These are phyloP conservation scores for Leccinum griseonigrum DNA, from an alignment of 1,284 basidiomycete genomes.

Conservation along the genomic window DNA sequence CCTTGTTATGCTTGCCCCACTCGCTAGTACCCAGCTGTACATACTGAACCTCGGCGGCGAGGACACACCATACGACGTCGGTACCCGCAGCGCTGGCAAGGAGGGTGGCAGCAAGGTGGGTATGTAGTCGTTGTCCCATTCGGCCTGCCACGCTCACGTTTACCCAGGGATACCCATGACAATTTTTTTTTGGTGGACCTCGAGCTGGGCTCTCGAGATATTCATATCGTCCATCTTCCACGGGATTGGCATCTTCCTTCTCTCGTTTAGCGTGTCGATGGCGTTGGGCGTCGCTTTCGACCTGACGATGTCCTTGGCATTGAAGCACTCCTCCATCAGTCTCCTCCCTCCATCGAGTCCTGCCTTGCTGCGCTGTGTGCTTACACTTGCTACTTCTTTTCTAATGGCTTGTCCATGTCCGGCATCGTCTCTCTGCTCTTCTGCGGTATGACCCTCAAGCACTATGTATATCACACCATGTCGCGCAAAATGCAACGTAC, in stretches of 20 bases:
- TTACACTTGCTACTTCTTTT: constrained; percentile 99
- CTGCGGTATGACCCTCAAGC: constrained; percentile 98
- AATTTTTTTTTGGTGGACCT: too few species aligned
- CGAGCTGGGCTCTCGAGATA: too few species aligned
- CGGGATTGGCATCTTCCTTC: constrained; percentile 93
- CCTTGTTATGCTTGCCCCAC: constrained; percentile 75
- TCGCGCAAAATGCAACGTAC: constrained; percentile 91
- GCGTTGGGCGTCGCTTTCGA: constrained; percentile 91
- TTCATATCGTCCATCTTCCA: constrained; percentile 90
- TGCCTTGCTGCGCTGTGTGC: constrained; percentile 93
- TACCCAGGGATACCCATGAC: too few species aligned
- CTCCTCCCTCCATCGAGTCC: constrained; percentile 89
- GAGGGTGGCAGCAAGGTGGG: too few species aligned
- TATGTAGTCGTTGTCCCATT: too few species aligned
- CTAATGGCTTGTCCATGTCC: constrained; percentile 91
- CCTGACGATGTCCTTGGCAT: constrained; percentile 84
- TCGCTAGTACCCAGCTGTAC: constrained; percentile 87
- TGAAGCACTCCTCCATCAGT: constrained; percentile 92
- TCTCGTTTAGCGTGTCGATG: constrained; percentile 95
- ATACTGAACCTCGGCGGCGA: constrained; percentile 90
- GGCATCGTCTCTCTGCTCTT: constrained; percentile 98
- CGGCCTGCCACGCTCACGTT: too few species aligned
- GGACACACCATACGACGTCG: constrained; percentile 90
- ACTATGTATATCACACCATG: constrained; percentile 99
- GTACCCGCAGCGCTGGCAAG: too few species aligned